A percentile compares a stretch with the other conserved stretches of the same genome.
phyloP scores from a whole-genome alignment of 345 rosid species.

The Salix suchowensis region DNA sequence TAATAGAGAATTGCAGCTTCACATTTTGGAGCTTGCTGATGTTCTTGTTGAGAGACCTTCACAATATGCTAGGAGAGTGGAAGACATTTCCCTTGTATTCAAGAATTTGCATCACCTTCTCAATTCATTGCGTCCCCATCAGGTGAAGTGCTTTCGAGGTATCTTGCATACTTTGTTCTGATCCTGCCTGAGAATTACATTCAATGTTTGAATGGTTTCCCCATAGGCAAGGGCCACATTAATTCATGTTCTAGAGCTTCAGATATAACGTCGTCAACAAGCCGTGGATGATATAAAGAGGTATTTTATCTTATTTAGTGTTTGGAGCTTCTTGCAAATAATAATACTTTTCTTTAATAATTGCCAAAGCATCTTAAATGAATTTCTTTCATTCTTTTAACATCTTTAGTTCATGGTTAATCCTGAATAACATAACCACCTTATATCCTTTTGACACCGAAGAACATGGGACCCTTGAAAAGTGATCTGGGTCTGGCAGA shows the following conservation, averaged over 20 bases:
- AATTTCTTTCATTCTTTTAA: neutral
- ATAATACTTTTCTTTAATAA: neutral
- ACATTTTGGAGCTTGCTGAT: slow-evolving; percentile 88
- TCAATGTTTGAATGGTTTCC: neutral
- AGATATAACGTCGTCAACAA: slow-evolving; percentile 77
- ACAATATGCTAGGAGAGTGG: slow-evolving; percentile 88
- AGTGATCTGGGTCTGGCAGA: neutral
- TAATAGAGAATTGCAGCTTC: slow-evolving; percentile 84
- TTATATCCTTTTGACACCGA: neutral
- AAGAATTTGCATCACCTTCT: slow-evolving; percentile 96
- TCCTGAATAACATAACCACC: neutral
- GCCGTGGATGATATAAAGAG: slow-evolving; percentile 93
- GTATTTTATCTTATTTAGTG: slow-evolving; percentile 25
- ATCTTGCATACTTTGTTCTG: neutral
- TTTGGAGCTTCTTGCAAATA: neutral
- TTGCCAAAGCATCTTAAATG: neutral
- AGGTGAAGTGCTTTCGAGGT: slow-evolving; percentile 34
- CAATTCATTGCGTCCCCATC: slow-evolving; percentile 92
- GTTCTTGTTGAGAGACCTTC: slow-evolving; percentile 95
- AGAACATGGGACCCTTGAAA: neutral
- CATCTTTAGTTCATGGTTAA: neutral
- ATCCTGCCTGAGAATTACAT: slow-evolving; percentile 1
- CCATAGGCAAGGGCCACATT: slow-evolving; percentile 86
- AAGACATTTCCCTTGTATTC: slow-evolving; percentile 81
- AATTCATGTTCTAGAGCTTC: slow-evolving; percentile 84